Percentiles rank a stretch among this genome's conserved stretches.
phyloP scores from a whole-genome alignment of 257 asterid genomes.

The Fraxinus excelsior region DNA sequence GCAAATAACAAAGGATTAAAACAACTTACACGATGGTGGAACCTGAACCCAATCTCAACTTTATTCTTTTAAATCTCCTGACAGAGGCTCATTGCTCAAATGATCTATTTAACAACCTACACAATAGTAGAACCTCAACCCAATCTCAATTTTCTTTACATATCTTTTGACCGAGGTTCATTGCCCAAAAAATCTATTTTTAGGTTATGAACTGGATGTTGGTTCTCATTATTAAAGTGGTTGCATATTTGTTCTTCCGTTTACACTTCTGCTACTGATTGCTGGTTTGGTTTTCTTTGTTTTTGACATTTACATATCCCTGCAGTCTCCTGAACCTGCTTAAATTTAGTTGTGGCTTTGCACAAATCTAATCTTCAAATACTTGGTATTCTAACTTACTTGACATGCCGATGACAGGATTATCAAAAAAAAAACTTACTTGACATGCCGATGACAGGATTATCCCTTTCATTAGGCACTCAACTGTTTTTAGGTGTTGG shows the following conservation, averaged over 20 bases:
- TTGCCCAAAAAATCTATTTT: too few relatives aligned
- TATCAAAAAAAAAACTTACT: too few relatives aligned
- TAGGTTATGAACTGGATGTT: too few relatives aligned
- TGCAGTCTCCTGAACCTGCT: not conserved
- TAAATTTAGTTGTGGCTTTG: too few relatives aligned
- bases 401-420: too few relatives aligned
- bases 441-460: too few relatives aligned
- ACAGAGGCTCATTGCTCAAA: not conserved
- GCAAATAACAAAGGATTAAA: not conserved
- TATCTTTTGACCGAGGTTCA: too few relatives aligned
- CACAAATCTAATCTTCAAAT: too few relatives aligned
- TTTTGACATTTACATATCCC: not conserved
- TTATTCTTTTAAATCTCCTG: not conserved
- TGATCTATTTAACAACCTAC: not conserved
- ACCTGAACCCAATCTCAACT: not conserved
- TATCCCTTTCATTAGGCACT: too few relatives aligned
- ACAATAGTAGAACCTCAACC: not conserved
- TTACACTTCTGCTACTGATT: not conserved
- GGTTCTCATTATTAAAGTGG: not conserved
- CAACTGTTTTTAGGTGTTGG: not conserved
- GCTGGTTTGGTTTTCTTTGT: not conserved
- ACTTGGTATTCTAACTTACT: too few relatives aligned
- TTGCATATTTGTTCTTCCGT: too few relatives aligned
- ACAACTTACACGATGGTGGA: not conserved
- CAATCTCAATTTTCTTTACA: not conserved